Percentiles rank a stretch among this genome's conserved stretches.
Conservation (phyloP, 1,284 basidiomycete species). For the Neonothopanus nambi region DNA sequence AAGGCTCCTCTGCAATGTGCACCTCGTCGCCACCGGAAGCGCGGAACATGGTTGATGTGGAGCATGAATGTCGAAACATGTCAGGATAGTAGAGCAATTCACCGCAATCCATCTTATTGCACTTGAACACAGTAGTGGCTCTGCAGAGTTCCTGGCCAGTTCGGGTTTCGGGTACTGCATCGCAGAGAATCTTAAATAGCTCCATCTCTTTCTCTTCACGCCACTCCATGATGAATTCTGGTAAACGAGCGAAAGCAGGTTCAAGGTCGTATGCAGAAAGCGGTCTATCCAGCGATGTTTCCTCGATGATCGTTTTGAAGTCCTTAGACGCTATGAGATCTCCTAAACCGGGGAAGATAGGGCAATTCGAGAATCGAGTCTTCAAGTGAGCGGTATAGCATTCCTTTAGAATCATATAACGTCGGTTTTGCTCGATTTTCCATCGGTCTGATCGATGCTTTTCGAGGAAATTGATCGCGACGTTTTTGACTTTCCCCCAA, state of each 20-base stretch:
- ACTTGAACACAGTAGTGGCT: conserved; percentile 2
- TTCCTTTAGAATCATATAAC: too few relatives aligned
- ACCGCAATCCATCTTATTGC: conserved; percentile 1
- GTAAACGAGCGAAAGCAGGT: not conserved
- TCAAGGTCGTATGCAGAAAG: not conserved
- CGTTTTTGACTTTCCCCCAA: too few relatives aligned
- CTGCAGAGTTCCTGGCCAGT: not conserved
- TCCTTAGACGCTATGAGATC: not conserved
- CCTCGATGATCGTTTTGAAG: not conserved
- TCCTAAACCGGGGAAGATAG: not conserved
- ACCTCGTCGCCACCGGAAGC: not conserved
- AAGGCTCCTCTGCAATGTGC: not conserved
- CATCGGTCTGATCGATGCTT: too few relatives aligned
- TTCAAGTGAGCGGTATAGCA: too few relatives aligned
- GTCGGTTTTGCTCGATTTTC: too few relatives aligned
- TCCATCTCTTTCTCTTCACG: conserved; percentile 1
- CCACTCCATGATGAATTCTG: not conserved
- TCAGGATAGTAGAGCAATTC: conserved; percentile 1
- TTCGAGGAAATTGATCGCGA: too few relatives aligned
- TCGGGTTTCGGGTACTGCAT: not conserved
- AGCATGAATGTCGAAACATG: not conserved
- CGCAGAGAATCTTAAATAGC: not conserved
- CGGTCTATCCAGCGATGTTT: not conserved
- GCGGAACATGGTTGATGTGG: not conserved
- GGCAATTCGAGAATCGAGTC: too few relatives aligned